A percentile compares a stretch with the other conserved stretches of the same genome.
phyloP scores from a whole-genome alignment of 257 asterid species.

The Solanum pinnatisectum region DNA sequence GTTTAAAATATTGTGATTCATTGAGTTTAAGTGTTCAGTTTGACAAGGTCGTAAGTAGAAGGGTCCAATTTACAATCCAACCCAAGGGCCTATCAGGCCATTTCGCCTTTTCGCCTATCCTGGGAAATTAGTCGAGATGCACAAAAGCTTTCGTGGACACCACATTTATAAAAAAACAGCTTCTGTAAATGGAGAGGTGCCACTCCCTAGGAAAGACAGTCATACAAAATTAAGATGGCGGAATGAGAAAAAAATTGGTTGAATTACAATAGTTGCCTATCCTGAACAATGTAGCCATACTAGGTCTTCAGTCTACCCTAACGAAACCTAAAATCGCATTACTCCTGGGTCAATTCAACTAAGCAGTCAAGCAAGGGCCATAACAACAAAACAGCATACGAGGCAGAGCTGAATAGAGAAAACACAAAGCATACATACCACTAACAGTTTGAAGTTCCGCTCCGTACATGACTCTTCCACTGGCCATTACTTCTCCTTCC shows the following conservation, averaged over 20 bases:
- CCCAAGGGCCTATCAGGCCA: no score
- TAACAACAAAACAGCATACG: neutral
- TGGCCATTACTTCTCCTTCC: conserved; percentile 63
- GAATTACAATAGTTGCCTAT: neutral
- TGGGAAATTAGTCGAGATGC: neutral
- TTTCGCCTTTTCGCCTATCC: no score
- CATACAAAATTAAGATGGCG: neutral
- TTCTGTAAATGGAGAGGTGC: neutral
- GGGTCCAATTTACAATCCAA: no score
- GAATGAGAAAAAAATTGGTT: neutral
- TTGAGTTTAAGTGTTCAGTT: no score
- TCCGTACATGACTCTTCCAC: conserved; percentile 42
- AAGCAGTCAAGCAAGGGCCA: neutral
- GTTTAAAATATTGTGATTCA: no score
- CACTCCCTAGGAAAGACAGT: neutral
- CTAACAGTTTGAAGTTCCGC: conserved; percentile 48
- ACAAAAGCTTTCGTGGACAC: neutral
- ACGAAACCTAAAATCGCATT: neutral
- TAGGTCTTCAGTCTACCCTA: neutral
- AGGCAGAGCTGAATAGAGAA: neutral
- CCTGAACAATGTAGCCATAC: neutral
- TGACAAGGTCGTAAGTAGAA: no score
- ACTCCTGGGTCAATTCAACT: neutral
- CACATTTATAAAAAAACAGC: neutral
- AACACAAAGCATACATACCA: conserved; percentile 31